A percentile compares a stretch with the other conserved stretches of the same genome.
Conservation (phyloP, 306 rosid genomes). For the Glycine tomentella region DNA sequence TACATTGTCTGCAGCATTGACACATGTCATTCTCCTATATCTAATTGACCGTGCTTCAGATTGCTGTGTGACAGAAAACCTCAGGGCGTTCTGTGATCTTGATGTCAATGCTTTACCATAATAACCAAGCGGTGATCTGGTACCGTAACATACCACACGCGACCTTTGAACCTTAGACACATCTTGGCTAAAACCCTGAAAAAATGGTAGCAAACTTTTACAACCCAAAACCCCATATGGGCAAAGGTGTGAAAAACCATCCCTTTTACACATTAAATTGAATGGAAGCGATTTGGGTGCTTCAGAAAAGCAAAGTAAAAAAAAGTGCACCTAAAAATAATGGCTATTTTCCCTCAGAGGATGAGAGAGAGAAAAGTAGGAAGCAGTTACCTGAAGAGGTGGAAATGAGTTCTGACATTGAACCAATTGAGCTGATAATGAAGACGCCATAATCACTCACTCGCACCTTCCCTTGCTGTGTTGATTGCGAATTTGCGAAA, state of each 20-base stretch:
- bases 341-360: not conserved
- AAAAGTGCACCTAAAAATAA: conserved; percentile 10
- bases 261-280: not conserved
- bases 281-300: conserved; percentile 21
- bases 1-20: conserved; percentile 57
- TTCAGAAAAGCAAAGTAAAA: conserved; percentile 25
- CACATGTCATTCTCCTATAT: conserved; percentile 56
- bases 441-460: conserved; percentile 49
- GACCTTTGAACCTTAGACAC: conserved; percentile 44
- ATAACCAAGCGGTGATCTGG: conserved; percentile 36
- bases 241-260: not conserved
- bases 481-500: not conserved
- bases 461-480: not conserved
- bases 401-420: conserved; percentile 45
- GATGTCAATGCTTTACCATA: conserved; percentile 48
- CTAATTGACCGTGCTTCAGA: conserved; percentile 47
- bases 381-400: conserved; percentile 53
- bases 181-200: conserved; percentile 52
- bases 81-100: conserved; percentile 49
- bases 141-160: conserved; percentile 26
- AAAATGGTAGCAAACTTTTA: conserved; percentile 1
- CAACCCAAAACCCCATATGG: not conserved
- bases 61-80: conserved; percentile 42
- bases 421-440: conserved; percentile 48
- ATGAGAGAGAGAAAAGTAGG: not conserved